Base-by-base conservation (phyloP, 805 yeast species). In the Torulaspora gathmanii region DNA sequence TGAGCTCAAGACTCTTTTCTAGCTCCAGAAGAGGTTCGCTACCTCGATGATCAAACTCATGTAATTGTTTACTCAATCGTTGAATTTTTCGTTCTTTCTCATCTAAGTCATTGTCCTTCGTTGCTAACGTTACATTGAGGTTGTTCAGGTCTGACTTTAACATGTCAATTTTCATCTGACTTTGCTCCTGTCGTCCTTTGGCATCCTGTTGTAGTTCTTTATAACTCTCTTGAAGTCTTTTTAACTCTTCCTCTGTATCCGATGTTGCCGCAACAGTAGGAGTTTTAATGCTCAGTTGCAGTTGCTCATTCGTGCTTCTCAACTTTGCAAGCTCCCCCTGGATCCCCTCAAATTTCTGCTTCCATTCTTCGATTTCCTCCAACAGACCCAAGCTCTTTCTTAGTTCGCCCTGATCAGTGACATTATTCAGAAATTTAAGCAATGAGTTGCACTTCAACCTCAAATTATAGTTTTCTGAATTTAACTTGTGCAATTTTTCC, bases 391-490 rank as follows among this genome's bases (percentile, higher is more conserved):
- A 39, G 38, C 51, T 52, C 28, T 58, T 52, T 27, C 44, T 49
- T 16, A 59, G 36, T 30, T 56, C 58, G 19, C 61, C 58, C 31
- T 58, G 57, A 42, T 59, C 57, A 10, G 57, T 53, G 5, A 55
- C 61, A 22, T 51, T 56, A 37, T 61, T 61, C 16, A 62, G 44
- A 29, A 61, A 56, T 45, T 61, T 58, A 35, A 57, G 47, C 28
- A 61, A 49, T n/a, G 65, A 57, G 35, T 56, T 56, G 28, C 60
- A 54, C 33, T 60, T 59, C 23, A 62, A 50, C 33, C 58, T 50
- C 33, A 63, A 47, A 42, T 53, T 56, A 35, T 61, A 56, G 40
- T 61, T 63, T 20, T 61, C 65, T 12, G 51, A 55, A 20, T 53
- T 49, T 33, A 60, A 41, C 20, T 48, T 50, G 20, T 53, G 54